Percentiles rank a stretch among this genome's conserved stretches.
phyloP scores from a whole-genome alignment of 2,329 filamentous ascomycete species.

The Sclerotinia spermophila region DNA sequence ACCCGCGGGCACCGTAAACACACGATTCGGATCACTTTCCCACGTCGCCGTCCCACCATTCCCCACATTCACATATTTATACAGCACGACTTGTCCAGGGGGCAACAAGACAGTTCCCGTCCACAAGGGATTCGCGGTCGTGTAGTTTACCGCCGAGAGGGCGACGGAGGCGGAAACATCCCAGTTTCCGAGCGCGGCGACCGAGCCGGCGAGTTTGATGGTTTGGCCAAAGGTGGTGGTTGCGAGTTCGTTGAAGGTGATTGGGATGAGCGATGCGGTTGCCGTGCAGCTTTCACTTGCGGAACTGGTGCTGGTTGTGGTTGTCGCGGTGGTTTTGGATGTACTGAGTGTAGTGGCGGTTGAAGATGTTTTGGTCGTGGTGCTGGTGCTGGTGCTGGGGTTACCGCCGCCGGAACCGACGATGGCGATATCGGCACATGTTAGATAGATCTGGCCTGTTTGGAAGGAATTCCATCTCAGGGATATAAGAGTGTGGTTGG shows the following conservation, averaged over 20 bases:
- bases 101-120: constrained; percentile 51
- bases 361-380: constrained; percentile 17
- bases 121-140: constrained; percentile 59
- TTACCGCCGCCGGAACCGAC: background rate
- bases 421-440: constrained; percentile 52
- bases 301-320: too few relatives aligned
- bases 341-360: constrained; percentile 19
- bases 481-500: constrained; percentile 49
- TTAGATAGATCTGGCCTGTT: constrained; percentile 51
- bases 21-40: constrained; percentile 53
- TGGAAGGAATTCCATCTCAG: constrained; percentile 55
- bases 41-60: constrained; percentile 54
- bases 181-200: constrained; percentile 60
- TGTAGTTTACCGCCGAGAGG: constrained; percentile 61
- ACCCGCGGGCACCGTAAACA: constrained; percentile 29
- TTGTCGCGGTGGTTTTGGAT: constrained; percentile 30
- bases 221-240: constrained; percentile 59
- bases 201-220: constrained; percentile 62
- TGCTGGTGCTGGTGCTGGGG: constrained; percentile 22
- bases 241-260: constrained; percentile 59
- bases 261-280: constrained; percentile 46
- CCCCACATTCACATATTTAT: constrained; percentile 65
- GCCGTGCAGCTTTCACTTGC: constrained; percentile 41
- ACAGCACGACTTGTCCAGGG: constrained; percentile 55
- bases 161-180: constrained; percentile 50